Base-by-base conservation (phyloP, 768 basidiomycete species). In the Lactifluus rugatus region DNA sequence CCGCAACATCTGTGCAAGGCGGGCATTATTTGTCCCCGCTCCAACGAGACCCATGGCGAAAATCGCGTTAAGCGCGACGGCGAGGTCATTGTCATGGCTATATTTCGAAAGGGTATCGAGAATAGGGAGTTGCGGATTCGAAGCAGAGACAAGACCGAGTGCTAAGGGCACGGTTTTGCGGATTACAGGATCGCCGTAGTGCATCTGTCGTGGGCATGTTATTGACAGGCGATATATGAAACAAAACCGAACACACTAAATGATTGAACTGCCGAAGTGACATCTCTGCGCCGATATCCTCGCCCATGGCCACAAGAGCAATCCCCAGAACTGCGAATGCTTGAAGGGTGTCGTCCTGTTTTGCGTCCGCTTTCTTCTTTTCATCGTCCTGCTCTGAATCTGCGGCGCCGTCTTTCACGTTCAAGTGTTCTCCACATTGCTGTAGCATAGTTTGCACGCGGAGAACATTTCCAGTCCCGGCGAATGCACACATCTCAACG, bases 41-140 rank as follows among this genome's bases (percentile, higher is more conserved):
- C 96, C 96, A 52, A 98, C 87, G 25, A 99, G 79, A 60, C 96
- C 96, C 95, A 99, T 97, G 2, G 94, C 94, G 66, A 98, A 90
- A 73, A 99, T 97, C 26, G 96, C 91, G 67, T 97, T 98, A 51
- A 92, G 81, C 0, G 95, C 96, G 10, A 99, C 96, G 44, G 83
- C 79, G n/a, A 98, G 83, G 72, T 99, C 96, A 66, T 89, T 93
- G 76, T 99, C 95, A 75, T 99, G 96, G 60, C 92, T 95, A 75
- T 99, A 99, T 71, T 95, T 95, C 6, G 95, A 98, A 13, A 99
- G 83, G 0, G 93, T 97, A 70, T 99, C 96, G 63, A 99, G 84
- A 62, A 99, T 87, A 39, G 87, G 80, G 5, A 98, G 79, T 73
- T 92, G 89, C 13, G 96, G 96, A 71, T 98, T 98, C 37, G 96